Conservation (phyloP, 306 rosid genomes). For the Heteromeles arbutifolia region DNA sequence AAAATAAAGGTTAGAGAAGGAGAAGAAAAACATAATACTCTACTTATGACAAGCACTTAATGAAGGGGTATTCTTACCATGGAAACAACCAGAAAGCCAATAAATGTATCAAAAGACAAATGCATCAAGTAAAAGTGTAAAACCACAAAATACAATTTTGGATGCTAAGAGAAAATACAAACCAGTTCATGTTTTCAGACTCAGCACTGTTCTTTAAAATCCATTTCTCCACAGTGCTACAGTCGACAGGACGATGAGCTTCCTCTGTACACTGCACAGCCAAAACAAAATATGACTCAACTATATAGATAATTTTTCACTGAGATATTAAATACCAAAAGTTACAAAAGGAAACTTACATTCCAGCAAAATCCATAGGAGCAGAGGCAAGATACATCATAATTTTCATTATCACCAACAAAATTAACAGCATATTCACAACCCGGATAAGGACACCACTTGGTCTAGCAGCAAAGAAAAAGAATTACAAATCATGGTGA, state of each 20-base stretch:
- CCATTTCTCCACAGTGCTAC: constrained; percentile 88
- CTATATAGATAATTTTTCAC: not conserved
- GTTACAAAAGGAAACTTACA: constrained; percentile 22
- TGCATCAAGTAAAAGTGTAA: not conserved
- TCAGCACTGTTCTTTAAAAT: constrained; percentile 89
- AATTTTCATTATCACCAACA: constrained; percentile 73
- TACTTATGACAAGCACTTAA: not conserved
- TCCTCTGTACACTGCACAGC: constrained; percentile 70
- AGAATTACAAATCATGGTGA: not conserved
- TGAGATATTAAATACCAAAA: not conserved
- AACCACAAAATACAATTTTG: not conserved
- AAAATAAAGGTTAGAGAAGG: not conserved
- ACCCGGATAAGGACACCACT: constrained; percentile 94
- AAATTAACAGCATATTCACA: constrained; percentile 81
- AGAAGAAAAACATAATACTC: not conserved
- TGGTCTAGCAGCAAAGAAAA: constrained; percentile 38
- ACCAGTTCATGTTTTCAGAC: constrained; percentile 96
- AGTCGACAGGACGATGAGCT: constrained; percentile 95
- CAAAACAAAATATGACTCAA: not conserved
- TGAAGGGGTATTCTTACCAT: not conserved
- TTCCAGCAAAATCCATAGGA: constrained; percentile 89
- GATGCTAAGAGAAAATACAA: not conserved
- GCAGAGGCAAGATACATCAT: constrained; percentile 86
- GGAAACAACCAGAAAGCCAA: not conserved
- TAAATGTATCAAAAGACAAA: not conserved